Evolutionary conservation across 1,284 basidiomycete species (phyloP).

Genomic region (Rhodotorula sp.): DNA sequence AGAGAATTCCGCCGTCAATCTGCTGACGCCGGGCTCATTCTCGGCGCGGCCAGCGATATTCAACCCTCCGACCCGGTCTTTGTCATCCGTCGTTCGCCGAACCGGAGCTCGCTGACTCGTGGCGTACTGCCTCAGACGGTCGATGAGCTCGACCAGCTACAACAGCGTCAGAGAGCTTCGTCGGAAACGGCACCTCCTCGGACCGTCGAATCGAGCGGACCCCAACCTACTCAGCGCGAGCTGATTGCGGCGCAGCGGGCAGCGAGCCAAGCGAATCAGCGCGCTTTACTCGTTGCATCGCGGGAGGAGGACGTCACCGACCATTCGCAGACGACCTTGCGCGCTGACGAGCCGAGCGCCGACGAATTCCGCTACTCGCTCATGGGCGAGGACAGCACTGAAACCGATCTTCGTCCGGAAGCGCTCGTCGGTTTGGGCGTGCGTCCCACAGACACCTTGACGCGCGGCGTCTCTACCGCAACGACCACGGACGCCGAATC

Average conservation of each 20-base stretch:
- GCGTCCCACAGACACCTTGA: conserved; percentile 18
- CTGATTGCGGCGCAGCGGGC: conserved; percentile 90
- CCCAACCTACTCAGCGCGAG: conserved; percentile 59
- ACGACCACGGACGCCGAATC: conserved; percentile 43
- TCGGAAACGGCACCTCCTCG: neutral
- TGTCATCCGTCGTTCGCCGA: conserved; percentile 56
- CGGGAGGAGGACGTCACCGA: conserved; percentile 74
- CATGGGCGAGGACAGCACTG: conserved; percentile 78
- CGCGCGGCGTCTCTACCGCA: conserved; percentile 6
- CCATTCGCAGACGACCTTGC: conserved; percentile 69
- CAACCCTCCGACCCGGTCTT: conserved; percentile 80
- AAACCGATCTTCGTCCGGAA: conserved; percentile 65
- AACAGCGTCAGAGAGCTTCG: conserved; percentile 6
- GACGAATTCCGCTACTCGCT: conserved; percentile 86
- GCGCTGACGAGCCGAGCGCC: conserved; percentile 45
- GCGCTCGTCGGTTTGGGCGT: conserved; percentile 48
- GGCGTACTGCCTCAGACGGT: conserved; percentile 32
- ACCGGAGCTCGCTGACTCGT: conserved; percentile 9
- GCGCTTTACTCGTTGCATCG: conserved; percentile 77
- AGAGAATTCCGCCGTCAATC: conserved; percentile 77
- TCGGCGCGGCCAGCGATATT: conserved; percentile 72
- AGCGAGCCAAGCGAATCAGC: conserved; percentile 76
- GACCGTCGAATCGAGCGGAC: neutral
- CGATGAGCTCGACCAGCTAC: conserved; percentile 38
- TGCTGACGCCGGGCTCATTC: conserved; percentile 69